Percentiles rank a stretch among this genome's conserved stretches.
Conservation (phyloP, 129 eudicot species). For the Centrapalus pauciflorus region DNA sequence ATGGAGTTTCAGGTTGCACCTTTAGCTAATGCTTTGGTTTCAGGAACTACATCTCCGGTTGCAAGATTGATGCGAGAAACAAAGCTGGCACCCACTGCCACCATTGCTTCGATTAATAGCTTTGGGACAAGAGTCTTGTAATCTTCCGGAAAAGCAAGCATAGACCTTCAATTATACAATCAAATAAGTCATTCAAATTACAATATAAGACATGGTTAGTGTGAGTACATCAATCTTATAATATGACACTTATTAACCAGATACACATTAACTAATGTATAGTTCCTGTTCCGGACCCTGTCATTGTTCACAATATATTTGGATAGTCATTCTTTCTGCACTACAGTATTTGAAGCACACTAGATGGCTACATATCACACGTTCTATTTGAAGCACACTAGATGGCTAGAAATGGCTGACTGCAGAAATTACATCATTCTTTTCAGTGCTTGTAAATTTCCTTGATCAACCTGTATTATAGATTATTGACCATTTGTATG, state of each 20-base stretch:
- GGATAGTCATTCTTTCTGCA: not conserved
- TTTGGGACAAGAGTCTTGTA: slow-evolving; percentile 86
- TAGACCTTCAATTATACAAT: slow-evolving; percentile 56
- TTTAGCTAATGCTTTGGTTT: slow-evolving; percentile 88
- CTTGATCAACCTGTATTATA: not conserved
- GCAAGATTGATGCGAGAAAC: slow-evolving; percentile 85
- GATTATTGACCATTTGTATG: not conserved
- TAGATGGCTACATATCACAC: not conserved
- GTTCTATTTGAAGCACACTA: not conserved
- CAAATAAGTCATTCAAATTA: slow-evolving; percentile 17
- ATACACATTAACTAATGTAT: not conserved
- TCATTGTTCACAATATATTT: not conserved
- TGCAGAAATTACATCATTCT: not conserved
- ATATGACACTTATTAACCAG: not conserved
- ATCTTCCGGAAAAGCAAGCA: slow-evolving; percentile 93
- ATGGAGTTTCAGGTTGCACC: slow-evolving; percentile 34
- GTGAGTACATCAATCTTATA: not conserved
- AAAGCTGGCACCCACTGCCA: slow-evolving; percentile 70
- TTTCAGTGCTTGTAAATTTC: not conserved
- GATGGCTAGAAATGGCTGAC: not conserved
- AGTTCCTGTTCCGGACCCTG: not conserved
- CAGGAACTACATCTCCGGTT: slow-evolving; percentile 88
- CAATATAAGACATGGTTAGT: not conserved
- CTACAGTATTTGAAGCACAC: not conserved
- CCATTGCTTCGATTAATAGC: slow-evolving; percentile 71